Evolutionary conservation across 2,329 filamentous ascomycete species (phyloP).

Genomic region (Phialophora expanda): DNA sequence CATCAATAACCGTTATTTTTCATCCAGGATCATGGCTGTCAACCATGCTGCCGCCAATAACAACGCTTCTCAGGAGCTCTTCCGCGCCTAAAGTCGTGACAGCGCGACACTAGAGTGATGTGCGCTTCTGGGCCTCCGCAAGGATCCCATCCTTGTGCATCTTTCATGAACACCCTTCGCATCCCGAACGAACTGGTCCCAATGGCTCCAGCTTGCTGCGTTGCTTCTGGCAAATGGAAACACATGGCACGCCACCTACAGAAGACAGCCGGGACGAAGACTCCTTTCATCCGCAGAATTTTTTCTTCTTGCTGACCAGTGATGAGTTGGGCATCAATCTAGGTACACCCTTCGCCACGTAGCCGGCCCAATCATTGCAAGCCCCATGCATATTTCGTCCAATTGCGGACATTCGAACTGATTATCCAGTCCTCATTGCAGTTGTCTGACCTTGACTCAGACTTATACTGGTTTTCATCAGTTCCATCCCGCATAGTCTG

Average conservation of each 20-base stretch:
- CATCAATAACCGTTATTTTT: slow-evolving; percentile 9
- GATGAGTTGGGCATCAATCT: slow-evolving; percentile 33
- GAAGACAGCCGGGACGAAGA: slow-evolving; percentile 9
- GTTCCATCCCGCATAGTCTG: slow-evolving; percentile 23
- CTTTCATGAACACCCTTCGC: slow-evolving; percentile 30
- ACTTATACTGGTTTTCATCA: slow-evolving; percentile 22
- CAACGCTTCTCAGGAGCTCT: slow-evolving; percentile 3
- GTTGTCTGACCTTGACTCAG: slow-evolving; percentile 34
- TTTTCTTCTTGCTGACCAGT: slow-evolving; percentile 23
- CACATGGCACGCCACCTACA: slow-evolving; percentile 15
- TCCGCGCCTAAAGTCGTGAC: slow-evolving; percentile 10
- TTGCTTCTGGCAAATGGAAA: slow-evolving; percentile 21
- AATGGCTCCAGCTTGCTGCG: slow-evolving; percentile 6
- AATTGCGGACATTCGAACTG: slow-evolving; percentile 28
- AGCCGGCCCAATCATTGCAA: slow-evolving; percentile 33
- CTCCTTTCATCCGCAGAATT: slow-evolving; percentile 20
- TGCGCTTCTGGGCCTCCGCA: slow-evolving; percentile 7
- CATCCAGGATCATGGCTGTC: neutral
- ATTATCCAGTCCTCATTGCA: slow-evolving; percentile 30
- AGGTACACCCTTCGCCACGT: slow-evolving; percentile 25
- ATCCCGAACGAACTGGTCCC: slow-evolving; percentile 31
- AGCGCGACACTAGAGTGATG: slow-evolving; percentile 11
- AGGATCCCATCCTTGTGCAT: slow-evolving; percentile 16
- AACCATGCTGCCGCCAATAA: slow-evolving; percentile 6
- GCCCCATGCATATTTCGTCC: slow-evolving; percentile 26